Base-by-base conservation (phyloP, 2,329 filamentous ascomycete species). In the Monosporascus sp. region DNA sequence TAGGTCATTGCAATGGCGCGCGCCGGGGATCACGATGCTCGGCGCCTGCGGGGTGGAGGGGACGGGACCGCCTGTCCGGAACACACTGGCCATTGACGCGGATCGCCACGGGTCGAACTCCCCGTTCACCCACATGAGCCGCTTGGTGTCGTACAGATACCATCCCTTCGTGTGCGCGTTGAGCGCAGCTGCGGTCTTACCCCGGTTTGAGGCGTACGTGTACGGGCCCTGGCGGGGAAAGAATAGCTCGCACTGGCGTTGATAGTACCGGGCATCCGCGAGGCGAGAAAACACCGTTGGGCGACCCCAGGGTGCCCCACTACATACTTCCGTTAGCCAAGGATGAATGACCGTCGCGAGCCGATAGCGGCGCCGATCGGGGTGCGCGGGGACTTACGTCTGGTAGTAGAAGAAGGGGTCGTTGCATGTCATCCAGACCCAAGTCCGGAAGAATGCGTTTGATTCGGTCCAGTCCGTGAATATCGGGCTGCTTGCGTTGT, bases 391-490 rank as follows among this genome's bases (percentile, higher is more conserved):
- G 5, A 17, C 74, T 60, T 64, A 76, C 70, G 76, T 75, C 63
- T 82, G 78, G 74, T 77, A 84, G 65, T 76, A 81, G 52, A 70
- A 77, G 53, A 81, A 77, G n/a, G 82, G 81, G 64, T 86, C 80
- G 62, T 86, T 85, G 72, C 84, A 86, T 2, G 76, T 72, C 67
- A 84, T 75, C 82, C 82, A 86, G 7, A 72, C 64, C 81, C 81
- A 86, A 56, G 82, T 79, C 0, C 80, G 68, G 58, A 79, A 72
- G 18, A 70, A 60, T 0, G 61, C 51, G 62, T 85, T 84, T 48
- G 57, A 58, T 5, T 78, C 68, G 2, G 67, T 70, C 18, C 63
- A 67, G 63, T 86, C 79, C 4, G 75, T 78, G 66, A 72, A 85
- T 2, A 79, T 57, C 0, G 75, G 70, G 55, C 70, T 80, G 20